These are phyloP conservation scores for Paspalum notatum DNA, from an alignment of 176 grass and related monocot species.

Conservation along the genomic window DNA sequence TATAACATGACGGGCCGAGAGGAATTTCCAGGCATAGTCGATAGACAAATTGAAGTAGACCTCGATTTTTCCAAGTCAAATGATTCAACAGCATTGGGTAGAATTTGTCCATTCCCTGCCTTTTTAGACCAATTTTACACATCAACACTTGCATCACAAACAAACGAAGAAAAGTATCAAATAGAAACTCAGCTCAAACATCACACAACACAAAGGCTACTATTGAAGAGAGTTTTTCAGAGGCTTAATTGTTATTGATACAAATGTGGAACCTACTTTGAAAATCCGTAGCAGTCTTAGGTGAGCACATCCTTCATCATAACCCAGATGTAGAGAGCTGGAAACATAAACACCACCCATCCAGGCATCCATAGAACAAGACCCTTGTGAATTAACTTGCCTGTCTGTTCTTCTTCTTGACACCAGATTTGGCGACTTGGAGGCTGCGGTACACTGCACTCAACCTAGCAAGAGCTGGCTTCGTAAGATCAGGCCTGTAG, in stretches of 20 bases:
- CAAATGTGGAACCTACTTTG: constrained; percentile 22
- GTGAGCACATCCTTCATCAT: constrained; percentile 10
- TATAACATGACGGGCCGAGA: too few species aligned
- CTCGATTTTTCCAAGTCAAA: not conserved
- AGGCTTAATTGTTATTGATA: not conserved
- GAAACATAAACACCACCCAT: constrained; percentile 25
- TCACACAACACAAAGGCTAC: not conserved
- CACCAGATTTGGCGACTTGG: constrained; percentile 72
- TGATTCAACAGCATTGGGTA: not conserved
- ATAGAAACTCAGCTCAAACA: not conserved
- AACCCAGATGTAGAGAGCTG: constrained; percentile 11
- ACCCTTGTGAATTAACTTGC: not conserved
- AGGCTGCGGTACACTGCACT: constrained; percentile 74
- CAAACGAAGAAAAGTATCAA: not conserved
- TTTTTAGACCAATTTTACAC: not conserved
- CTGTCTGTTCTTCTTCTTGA: constrained; percentile 90
- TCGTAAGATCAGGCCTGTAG: constrained; percentile 86
- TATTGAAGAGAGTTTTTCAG: not conserved
- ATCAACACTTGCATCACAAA: not conserved
- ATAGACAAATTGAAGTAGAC: too few species aligned
- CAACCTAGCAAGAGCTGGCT: constrained; percentile 63
- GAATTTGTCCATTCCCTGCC: not conserved
- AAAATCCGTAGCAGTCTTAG: not conserved
- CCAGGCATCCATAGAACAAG: not conserved
- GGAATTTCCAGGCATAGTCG: too few species aligned